A percentile compares a stretch with the other conserved stretches of the same genome.
These are phyloP conservation scores for Diplosphaera chodatii DNA, from an alignment of 139 green algal species.

Conservation along the genomic window DNA sequence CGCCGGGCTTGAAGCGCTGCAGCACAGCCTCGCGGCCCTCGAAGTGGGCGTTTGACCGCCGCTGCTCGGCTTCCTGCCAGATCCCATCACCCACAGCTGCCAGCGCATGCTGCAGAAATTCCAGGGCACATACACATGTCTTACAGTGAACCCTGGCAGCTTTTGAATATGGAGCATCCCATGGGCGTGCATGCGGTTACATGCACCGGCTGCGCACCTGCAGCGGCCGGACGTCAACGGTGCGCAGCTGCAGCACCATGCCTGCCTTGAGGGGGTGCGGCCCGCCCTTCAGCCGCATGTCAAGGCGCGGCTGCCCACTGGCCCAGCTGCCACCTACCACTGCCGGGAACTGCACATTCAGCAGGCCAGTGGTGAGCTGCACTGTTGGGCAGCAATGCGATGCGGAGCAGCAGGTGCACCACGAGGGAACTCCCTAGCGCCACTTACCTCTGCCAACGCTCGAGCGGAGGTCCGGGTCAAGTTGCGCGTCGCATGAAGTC, in stretches of 20 bases:
- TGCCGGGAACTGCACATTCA: constrained; percentile 9
- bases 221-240: constrained; percentile 31
- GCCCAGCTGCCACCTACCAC: constrained; percentile 35
- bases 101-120: background rate
- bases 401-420: too few relatives aligned
- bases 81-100: constrained; percentile 1
- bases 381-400: too few relatives aligned
- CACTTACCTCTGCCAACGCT: too few relatives aligned
- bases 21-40: constrained; percentile 37
- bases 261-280: constrained; percentile 13
- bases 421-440: too few relatives aligned
- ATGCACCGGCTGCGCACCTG: too few relatives aligned
- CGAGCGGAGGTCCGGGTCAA: too few relatives aligned
- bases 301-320: constrained; percentile 42
- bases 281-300: constrained; percentile 24
- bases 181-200: too few relatives aligned
- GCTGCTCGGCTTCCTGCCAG: constrained; percentile 30
- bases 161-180: background rate
- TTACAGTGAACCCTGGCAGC: too few relatives aligned
- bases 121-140: too few relatives aligned
- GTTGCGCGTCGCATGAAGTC: too few relatives aligned
- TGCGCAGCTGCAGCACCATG: constrained; percentile 45
- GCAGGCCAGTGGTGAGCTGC: too few relatives aligned
- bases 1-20: constrained; percentile 56
- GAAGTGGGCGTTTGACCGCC: constrained; percentile 41